Evolutionary conservation across 2,329 filamentous ascomycete genomes (phyloP), one percentile per base, ranked within the genome.

Genomic region (Mollisia scopiformis): DNA sequence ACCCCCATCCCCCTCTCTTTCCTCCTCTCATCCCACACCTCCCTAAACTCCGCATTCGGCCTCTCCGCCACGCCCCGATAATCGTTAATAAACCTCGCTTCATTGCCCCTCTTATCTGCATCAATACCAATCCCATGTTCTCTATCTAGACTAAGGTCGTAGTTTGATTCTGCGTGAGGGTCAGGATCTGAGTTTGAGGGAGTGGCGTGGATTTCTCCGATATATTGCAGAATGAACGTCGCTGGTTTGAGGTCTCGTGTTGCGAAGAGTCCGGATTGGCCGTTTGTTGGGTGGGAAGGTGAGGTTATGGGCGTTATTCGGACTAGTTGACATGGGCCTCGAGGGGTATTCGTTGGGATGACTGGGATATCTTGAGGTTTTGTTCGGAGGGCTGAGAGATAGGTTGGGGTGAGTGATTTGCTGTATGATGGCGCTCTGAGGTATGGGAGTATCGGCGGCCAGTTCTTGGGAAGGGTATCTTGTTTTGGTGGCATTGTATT

Each of bases 11-110:
- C 82, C 50, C 78, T 76, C 75, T 87, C 79, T 4, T 78, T 76
- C 51, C 76, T 79, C 25, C 78, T 72, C 66, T 74, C 73, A 72
- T 86, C 84, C 84, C 84, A 88, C 2, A 81, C 81, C 64, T 83
- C 81, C 43, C 76, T 77, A 66, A 88, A 88, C 75, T 87, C 84
- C 2, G 71, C 71, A 60, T 72, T 73, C 3, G 70, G 63, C 35
- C 53, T 57, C 7, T 62, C 66, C 13, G 76, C 75, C 1, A 89
- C 79, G 3, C 87, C 86, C 6, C 87, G 78, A 67, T 86, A 90
- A 73, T 90, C 87, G 69, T 90, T 90, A 49, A 88, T 80, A 66
- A 88, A 89, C 10, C 87, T 77, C 1, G 83, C 86, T 75, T 90
- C 87, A 68, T 88, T 89, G 11, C 87, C 87, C 56, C 74, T 74